Evolutionary conservation across 805 yeast genomes (phyloP).

Genomic region (Saccharomycopsis sp.): DNA sequence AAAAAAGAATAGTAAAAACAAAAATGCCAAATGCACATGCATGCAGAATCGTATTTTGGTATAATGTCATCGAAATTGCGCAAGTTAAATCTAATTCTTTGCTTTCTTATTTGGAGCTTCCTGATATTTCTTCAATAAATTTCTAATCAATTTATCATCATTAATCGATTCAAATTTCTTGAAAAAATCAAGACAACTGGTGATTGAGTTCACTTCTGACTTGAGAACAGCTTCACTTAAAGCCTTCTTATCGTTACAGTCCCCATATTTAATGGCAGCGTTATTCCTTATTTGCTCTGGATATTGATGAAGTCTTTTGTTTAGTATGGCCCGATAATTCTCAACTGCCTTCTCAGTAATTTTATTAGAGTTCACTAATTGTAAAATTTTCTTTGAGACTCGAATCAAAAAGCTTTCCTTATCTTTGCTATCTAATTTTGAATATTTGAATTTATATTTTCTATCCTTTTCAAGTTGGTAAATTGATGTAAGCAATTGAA

Average conservation of each 20-base stretch:
- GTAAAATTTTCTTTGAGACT: slow-evolving; percentile 52
- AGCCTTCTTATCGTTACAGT: slow-evolving; percentile 24
- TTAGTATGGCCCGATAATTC: slow-evolving; percentile 31
- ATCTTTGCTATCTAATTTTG: slow-evolving; percentile 22
- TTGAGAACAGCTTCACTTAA: slow-evolving; percentile 52
- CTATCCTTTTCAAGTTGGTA: slow-evolving; percentile 27
- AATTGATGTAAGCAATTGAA: slow-evolving; percentile 44
- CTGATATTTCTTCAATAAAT: slow-evolving; percentile 39
- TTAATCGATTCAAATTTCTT: slow-evolving; percentile 38
- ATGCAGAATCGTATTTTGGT: not conserved
- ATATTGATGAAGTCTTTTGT: slow-evolving; percentile 38
- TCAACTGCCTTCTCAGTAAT: slow-evolving; percentile 34
- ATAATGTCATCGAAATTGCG: too few relatives aligned
- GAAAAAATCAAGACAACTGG: slow-evolving; percentile 30
- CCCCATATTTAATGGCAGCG: not conserved
- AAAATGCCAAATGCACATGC: not conserved
- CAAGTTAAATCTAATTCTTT: not conserved
- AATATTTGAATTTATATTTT: slow-evolving; percentile 23
- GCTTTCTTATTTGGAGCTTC: not conserved
- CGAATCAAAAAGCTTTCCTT: slow-evolving; percentile 35
- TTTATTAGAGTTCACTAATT: slow-evolving; percentile 45
- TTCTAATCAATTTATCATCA: slow-evolving; percentile 53
- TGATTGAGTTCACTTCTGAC: slow-evolving; percentile 49
- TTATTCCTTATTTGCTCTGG: slow-evolving; percentile 29
- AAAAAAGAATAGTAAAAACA: not conserved